Percentiles rank a stretch among this genome's conserved stretches.
Conservation (phyloP, 257 asterid genomes). For the Solanum etuberosum region DNA sequence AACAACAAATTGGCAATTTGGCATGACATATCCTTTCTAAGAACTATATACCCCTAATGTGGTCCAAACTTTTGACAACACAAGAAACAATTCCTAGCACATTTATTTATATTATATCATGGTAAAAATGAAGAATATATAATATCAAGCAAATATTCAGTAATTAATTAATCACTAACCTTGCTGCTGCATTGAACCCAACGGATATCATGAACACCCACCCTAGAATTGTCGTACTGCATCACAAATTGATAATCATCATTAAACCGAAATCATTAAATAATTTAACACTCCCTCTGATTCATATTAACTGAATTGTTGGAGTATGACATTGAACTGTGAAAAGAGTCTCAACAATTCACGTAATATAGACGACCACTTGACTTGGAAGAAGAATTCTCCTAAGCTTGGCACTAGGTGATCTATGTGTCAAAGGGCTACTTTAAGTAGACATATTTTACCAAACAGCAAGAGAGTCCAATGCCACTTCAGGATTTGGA, state of each 20-base stretch:
- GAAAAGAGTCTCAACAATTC: not conserved
- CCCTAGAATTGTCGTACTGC: conserved; percentile 18
- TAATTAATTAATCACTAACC: conserved; percentile 4
- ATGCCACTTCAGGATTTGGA: conserved; percentile 1
- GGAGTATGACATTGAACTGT: not conserved
- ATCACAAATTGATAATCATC: not conserved
- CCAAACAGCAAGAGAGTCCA: conserved; percentile 3
- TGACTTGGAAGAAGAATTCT: too few species aligned
- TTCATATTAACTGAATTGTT: too few species aligned
- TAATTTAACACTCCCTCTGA: not conserved
- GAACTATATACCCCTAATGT: not conserved
- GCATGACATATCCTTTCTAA: not conserved
- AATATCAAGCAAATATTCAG: not conserved
- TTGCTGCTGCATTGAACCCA: conserved; percentile 30
- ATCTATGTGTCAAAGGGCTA: too few species aligned
- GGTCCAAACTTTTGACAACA: not conserved
- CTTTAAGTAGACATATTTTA: not conserved
- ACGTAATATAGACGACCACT: too few species aligned
- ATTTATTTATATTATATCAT: not conserved
- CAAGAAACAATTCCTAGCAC: not conserved
- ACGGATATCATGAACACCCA: conserved; percentile 25
- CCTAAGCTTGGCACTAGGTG: too few species aligned
- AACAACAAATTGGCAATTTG: not conserved
- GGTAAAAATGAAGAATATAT: not conserved
- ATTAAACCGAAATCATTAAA: not conserved